Evolutionary conservation across 805 yeast species (phyloP).

Genomic region (Cyberlindnera veronae): DNA sequence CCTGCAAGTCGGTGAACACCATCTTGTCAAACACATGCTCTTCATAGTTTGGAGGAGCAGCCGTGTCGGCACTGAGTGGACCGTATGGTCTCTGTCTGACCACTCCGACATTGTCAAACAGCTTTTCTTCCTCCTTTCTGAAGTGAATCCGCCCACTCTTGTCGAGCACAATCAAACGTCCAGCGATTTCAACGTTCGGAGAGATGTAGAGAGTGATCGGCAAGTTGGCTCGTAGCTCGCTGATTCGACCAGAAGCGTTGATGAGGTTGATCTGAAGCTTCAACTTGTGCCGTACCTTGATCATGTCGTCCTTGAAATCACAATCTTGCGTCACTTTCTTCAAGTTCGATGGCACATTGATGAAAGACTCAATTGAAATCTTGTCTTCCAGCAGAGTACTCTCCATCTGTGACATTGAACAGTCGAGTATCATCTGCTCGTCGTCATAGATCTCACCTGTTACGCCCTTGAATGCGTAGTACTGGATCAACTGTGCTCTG

Average conservation of each 20-base stretch:
- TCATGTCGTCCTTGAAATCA: constrained; percentile 53
- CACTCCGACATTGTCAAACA: constrained; percentile 23
- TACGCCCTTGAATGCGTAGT: constrained; percentile 53
- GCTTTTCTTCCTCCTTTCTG: constrained; percentile 34
- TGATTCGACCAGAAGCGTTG: constrained; percentile 74
- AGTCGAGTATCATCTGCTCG: constrained; percentile 58
- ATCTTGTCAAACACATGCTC: constrained; percentile 64
- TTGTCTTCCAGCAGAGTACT: constrained; percentile 43
- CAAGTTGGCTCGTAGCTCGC: constrained; percentile 82
- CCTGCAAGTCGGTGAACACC: constrained; percentile 17
- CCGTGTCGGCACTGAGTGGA: constrained; percentile 38
- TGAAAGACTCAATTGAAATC: constrained; percentile 59
- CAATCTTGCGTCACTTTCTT: constrained; percentile 80
- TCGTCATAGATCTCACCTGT: constrained; percentile 53
- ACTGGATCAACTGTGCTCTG: constrained; percentile 63
- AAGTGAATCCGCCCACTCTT: constrained; percentile 40
- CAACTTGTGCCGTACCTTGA: constrained; percentile 80
- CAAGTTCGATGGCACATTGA: constrained; percentile 67
- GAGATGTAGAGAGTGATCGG: constrained; percentile 70
- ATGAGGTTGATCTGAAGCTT: constrained; percentile 66
- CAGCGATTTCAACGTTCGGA: constrained; percentile 66
- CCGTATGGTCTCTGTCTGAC: constrained; percentile 9
- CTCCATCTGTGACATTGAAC: constrained; percentile 41
- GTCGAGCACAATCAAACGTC: constrained; percentile 36
- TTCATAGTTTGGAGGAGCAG: constrained; percentile 77